Evolutionary conservation across 768 basidiomycete species (phyloP).

Genomic region (Russula abietina): DNA sequence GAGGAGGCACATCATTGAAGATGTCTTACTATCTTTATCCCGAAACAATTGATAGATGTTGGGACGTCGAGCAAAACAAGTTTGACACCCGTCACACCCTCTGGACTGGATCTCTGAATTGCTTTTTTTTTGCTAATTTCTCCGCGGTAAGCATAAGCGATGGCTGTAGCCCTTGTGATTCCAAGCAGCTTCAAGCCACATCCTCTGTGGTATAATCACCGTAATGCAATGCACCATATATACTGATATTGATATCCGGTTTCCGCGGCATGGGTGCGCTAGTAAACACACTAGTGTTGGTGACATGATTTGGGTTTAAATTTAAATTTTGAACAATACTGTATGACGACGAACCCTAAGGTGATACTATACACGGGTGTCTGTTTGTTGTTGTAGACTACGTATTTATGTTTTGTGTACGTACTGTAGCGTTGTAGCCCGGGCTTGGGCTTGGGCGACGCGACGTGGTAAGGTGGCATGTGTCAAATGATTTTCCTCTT

Average conservation of each 20-base stretch:
- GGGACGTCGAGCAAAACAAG: background rate
- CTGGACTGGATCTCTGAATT: no score
- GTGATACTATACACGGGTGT: no score
- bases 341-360: no score
- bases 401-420: no score
- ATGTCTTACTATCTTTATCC: background rate
- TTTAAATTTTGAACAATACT: no score
- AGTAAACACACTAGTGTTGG: no score
- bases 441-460: background rate
- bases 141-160: background rate
- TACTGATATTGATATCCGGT: background rate
- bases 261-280: background rate
- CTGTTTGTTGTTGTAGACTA: no score
- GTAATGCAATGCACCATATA: background rate
- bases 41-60: conserved; percentile 6
- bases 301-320: background rate
- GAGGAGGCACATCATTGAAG: conserved; percentile 34
- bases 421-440: no score
- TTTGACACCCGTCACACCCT: no score
- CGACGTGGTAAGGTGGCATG: no score
- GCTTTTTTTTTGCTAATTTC: background rate
- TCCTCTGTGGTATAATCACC: background rate
- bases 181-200: background rate
- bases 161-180: background rate
- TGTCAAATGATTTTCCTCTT: no score